Base-by-base conservation (phyloP, 192 early-diverging fungal species). In the Paraglomus brasilianum region DNA sequence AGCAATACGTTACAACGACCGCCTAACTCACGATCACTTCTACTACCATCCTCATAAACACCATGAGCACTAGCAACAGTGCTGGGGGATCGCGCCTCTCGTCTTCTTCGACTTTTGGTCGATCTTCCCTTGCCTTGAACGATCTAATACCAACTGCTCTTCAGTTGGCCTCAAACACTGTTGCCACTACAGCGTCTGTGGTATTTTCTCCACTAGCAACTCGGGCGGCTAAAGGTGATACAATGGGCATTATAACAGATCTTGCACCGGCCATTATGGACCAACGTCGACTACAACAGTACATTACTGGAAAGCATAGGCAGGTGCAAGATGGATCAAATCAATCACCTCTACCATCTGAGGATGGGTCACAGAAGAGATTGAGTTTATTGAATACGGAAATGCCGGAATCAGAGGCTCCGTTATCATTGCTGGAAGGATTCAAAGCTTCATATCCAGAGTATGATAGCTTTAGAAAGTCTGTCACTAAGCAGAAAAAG, bases 361-460 rank as follows among this genome's bases (percentile, higher is more conserved):
- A 39, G 36, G 64, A 43, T 17, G 51, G 47, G 8, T 68, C 59
- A 10, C 11, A 58, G 5, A 72, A 74, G 0, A 78, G 78, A 13
- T 73, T 77, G 21, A 71, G 75, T 22, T 55, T 84, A 5, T 48
- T 83, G 17, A 43, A 70, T 6, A 74, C 76, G 15, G 85, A 84
- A 14, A 82, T 86, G 51, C 85, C 85, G 21, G 85, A 82, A 43
- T 74, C 85, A 13, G 78, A 59, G 14, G 73, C 80, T 10, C 73
- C 80, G 5, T 74, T 86, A 8, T 86, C 85, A 7, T 59, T 86
- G 24, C 83, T 84, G 50, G 81, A 84, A 62, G 81, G 85, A 5
- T 86, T 82, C 55, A 77, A 80, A 21, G 78, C 80, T 14, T 73
- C 83, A 11, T 86, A 80, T 77, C 80, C 81, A 39, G 77, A 75